Conservation (phyloP, 2,329 filamentous ascomycete species). For the Alternaria sp. region DNA sequence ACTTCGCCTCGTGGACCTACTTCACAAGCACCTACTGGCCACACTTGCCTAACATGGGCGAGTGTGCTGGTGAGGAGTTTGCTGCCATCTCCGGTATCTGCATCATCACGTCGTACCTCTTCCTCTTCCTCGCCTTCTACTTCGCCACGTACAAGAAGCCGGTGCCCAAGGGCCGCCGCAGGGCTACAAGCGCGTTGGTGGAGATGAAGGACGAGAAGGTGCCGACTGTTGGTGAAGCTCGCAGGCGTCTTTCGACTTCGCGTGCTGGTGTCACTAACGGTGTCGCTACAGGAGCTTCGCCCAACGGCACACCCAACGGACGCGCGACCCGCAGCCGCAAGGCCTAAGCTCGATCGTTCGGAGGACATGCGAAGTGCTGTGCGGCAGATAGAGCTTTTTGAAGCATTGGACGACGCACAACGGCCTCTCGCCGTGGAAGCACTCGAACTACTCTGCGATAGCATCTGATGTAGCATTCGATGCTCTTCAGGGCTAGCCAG, state of each 20-base stretch:
- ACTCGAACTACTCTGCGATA: background rate
- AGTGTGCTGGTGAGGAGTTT: conserved; percentile 95
- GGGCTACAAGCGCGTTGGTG: conserved; percentile 82
- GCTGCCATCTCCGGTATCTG: conserved; percentile 90
- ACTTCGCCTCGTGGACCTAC: conserved; percentile 99
- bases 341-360: conserved; percentile 57
- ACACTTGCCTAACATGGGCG: conserved; percentile 80
- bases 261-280: conserved; percentile 50
- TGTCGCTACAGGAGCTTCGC: conserved; percentile 49
- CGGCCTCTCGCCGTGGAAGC: background rate
- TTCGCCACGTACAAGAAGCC: conserved; percentile 93
- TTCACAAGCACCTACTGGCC: conserved; percentile 91
- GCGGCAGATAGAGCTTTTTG: background rate
- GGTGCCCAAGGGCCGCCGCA: conserved; percentile 73
- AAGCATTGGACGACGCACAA: background rate
- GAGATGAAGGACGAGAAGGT: conserved; percentile 80
- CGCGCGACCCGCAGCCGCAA: conserved; percentile 72
- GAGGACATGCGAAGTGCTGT: background rate
- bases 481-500: background rate
- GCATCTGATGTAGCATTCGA: background rate
- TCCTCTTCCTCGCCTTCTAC: conserved; percentile 99
- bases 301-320: conserved; percentile 61
- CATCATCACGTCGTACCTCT: conserved; percentile 91
- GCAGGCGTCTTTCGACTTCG: conserved; percentile 56
- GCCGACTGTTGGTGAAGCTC: conserved; percentile 60